phyloP scores from a whole-genome alignment of 2,329 filamentous ascomycete species.

The Penicillium sp. region DNA sequence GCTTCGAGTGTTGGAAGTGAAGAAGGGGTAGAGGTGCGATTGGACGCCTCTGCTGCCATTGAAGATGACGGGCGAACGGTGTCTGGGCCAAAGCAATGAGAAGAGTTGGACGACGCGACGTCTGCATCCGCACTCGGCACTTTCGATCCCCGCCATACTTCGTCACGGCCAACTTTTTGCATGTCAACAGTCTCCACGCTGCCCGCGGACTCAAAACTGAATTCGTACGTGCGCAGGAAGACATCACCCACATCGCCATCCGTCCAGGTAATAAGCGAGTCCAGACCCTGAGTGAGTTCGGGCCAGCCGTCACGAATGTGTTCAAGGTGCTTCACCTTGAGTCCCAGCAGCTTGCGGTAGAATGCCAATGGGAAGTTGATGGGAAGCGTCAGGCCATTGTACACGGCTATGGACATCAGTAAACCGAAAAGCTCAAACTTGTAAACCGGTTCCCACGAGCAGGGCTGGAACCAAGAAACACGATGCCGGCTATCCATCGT shows the following conservation, averaged over 20 bases:
- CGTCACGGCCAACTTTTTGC: slow-evolving; percentile 49
- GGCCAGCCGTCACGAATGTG: slow-evolving; percentile 90
- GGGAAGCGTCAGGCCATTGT: slow-evolving; percentile 90
- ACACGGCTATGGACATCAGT: slow-evolving; percentile 86
- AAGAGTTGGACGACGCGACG: slow-evolving; percentile 33
- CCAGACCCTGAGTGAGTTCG: slow-evolving; percentile 75
- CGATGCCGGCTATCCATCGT: slow-evolving; percentile 75
- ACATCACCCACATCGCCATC: slow-evolving; percentile 81
- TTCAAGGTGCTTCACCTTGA: slow-evolving; percentile 71
- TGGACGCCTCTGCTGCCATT: slow-evolving; percentile 29
- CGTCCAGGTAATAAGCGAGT: slow-evolving; percentile 75
- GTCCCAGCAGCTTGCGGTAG: slow-evolving; percentile 77
- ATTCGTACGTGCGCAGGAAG: slow-evolving; percentile 85
- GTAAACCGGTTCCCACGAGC: slow-evolving; percentile 80
- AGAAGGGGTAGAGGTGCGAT: slow-evolving; percentile 18
- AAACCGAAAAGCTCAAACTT: slow-evolving; percentile 90
- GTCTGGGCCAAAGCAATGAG: slow-evolving; percentile 28
- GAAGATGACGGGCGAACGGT: slow-evolving; percentile 32
- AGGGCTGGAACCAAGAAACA: slow-evolving; percentile 87
- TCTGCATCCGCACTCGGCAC: slow-evolving; percentile 11
- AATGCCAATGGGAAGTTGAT: slow-evolving; percentile 85
- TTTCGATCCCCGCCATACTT: slow-evolving; percentile 40
- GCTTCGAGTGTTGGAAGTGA: slow-evolving; percentile 58
- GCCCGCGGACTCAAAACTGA: slow-evolving; percentile 70
- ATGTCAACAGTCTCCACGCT: slow-evolving; percentile 62